Percentiles rank a stretch among this genome's conserved stretches.
Conservation (phyloP, 2,329 filamentous ascomycete genomes). For the Neocucurbitaria cava region DNA sequence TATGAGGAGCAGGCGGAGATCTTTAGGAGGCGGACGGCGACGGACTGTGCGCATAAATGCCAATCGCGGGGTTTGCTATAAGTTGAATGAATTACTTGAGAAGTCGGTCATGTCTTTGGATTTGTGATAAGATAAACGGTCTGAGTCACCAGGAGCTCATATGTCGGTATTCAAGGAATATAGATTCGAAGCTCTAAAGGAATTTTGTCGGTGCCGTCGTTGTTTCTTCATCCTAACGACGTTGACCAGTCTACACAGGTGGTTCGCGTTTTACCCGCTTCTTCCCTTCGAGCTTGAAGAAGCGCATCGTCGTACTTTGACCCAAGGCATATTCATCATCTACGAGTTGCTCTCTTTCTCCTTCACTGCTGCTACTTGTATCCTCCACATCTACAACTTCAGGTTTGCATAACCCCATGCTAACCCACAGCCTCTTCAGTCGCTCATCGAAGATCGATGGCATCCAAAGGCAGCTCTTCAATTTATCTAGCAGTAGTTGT, state of each 20-base stretch:
- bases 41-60: no score
- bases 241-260: background rate
- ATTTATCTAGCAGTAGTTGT: constrained; percentile 21
- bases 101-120: no score
- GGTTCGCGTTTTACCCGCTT: background rate
- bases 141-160: no score
- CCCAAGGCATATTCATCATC: constrained; percentile 25
- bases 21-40: no score
- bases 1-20: no score
- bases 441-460: constrained; percentile 26
- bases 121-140: no score
- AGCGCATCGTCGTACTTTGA: constrained; percentile 22
- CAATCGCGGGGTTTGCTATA: no score
- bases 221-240: background rate
- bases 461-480: constrained; percentile 32
- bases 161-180: no score
- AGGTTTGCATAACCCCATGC: constrained; percentile 25
- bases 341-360: constrained; percentile 3
- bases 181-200: no score
- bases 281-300: constrained; percentile 12
- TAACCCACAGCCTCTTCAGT: constrained; percentile 22
- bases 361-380: constrained; percentile 15
- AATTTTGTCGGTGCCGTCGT: no score
- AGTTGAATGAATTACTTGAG: no score
- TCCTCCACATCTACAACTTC: constrained; percentile 15